phyloP scores from a whole-genome alignment of 2,329 filamentous ascomycete species.

The Dactylonectria estremocensis region DNA sequence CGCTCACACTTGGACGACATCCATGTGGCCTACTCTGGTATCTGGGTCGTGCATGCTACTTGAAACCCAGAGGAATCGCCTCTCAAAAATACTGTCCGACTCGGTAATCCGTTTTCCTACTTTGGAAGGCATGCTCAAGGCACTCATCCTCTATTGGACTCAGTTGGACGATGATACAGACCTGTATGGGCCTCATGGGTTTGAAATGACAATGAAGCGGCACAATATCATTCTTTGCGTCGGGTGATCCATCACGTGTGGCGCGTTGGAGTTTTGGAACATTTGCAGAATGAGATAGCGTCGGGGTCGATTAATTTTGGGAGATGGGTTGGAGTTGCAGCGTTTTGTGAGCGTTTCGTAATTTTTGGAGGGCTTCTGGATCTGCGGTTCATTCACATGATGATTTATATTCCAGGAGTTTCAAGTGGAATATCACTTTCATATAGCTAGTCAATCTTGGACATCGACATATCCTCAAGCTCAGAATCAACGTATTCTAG shows the following conservation, averaged over 20 bases:
- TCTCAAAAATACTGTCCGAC: slow-evolving; percentile 19
- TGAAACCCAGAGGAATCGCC: slow-evolving; percentile 12
- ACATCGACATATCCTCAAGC: no score
- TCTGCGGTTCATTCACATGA: no score
- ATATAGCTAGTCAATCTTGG: no score
- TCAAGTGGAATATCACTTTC: no score
- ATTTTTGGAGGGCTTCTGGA: neutral
- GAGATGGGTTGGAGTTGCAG: neutral
- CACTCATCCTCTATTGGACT: slow-evolving; percentile 22
- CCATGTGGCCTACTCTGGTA: slow-evolving; percentile 25
- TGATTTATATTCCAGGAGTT: neutral
- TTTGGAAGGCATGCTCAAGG: slow-evolving; percentile 18
- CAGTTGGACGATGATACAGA: slow-evolving; percentile 16
- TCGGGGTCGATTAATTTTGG: neutral
- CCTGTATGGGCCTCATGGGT: slow-evolving; percentile 20
- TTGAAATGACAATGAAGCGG: slow-evolving; percentile 25
- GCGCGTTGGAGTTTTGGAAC: neutral
- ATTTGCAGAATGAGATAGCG: neutral
- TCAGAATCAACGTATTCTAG: no score
- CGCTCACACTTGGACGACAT: slow-evolving; percentile 27
- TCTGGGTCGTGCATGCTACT: slow-evolving; percentile 25
- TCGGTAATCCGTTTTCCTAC: slow-evolving; percentile 23
- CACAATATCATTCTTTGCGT: slow-evolving; percentile 24
- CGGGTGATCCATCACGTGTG: neutral
- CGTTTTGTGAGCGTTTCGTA: neutral